Conservation (phyloP, 495 filamentous ascomycete species). For the Symbiotaphrina buchneri region DNA sequence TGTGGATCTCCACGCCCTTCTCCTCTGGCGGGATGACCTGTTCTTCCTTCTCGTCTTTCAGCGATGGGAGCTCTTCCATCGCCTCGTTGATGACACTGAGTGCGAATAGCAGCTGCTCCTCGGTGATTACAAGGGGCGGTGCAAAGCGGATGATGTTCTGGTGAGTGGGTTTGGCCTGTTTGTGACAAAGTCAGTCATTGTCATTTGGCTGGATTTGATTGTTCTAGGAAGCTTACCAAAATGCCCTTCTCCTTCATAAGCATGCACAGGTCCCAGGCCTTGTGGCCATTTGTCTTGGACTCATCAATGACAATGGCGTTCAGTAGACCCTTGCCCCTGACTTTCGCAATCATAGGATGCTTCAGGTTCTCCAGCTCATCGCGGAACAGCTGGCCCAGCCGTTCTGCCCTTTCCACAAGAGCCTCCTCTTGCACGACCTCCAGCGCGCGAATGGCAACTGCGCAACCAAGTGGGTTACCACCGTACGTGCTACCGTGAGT, state of each 20-base stretch:
- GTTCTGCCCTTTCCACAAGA: slow-evolving; percentile 61
- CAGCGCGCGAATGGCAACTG: slow-evolving; percentile 87
- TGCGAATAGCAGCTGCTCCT: slow-evolving; percentile 25
- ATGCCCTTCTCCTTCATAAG: slow-evolving; percentile 89
- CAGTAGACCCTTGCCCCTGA: slow-evolving; percentile 83
- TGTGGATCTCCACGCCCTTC: slow-evolving; percentile 25
- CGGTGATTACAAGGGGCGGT: slow-evolving; percentile 32
- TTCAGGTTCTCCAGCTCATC: slow-evolving; percentile 45
- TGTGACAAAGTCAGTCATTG: slow-evolving; percentile 13
- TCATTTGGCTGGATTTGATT: slow-evolving; percentile 10
- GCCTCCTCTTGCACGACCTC: slow-evolving; percentile 85
- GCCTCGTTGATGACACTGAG: slow-evolving; percentile 25
- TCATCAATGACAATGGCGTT: slow-evolving; percentile 98
- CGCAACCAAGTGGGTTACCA: slow-evolving; percentile 91
- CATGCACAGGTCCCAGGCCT: slow-evolving; percentile 95
- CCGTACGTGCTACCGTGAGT: slow-evolving; percentile 96
- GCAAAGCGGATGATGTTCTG: slow-evolving; percentile 69
- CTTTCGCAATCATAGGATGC: slow-evolving; percentile 55
- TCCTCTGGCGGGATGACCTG: slow-evolving; percentile 22
- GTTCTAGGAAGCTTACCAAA: slow-evolving; percentile 31
- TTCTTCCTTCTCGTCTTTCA: slow-evolving; percentile 23
- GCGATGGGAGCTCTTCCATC: slow-evolving; percentile 22
- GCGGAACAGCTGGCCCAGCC: slow-evolving; percentile 67
- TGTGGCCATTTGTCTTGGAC: slow-evolving; percentile 56
- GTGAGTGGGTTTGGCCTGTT: slow-evolving; percentile 91